These are phyloP conservation scores for Stereum hirsutum DNA, from an alignment of 1,284 basidiomycete genomes.

Conservation along the genomic window DNA sequence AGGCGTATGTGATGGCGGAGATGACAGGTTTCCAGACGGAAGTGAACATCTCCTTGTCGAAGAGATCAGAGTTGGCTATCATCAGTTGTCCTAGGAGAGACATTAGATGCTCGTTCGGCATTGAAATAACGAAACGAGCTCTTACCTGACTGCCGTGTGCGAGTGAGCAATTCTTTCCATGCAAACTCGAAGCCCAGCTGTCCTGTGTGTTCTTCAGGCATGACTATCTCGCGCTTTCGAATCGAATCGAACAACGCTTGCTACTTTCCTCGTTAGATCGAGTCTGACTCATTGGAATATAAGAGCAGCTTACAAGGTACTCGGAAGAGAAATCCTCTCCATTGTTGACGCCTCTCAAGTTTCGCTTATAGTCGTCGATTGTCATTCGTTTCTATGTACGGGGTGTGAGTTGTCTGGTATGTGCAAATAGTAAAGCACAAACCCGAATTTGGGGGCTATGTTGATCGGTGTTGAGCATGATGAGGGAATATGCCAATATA, in stretches of 20 bases:
- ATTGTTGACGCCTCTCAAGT: conserved; percentile 91
- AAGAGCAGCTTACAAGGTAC: conserved; percentile 56
- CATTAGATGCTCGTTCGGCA: conserved; percentile 8
- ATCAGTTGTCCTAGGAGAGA: conserved; percentile 57
- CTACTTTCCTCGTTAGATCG: conserved; percentile 26
- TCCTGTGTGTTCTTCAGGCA: conserved; percentile 97
- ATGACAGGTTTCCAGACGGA: conserved; percentile 88
- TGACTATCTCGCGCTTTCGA: conserved; percentile 89
- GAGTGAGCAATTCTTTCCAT: conserved; percentile 91
- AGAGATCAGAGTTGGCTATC: conserved; percentile 69
- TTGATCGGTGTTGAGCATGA: conserved; percentile 97
- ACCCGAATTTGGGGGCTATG: conserved; percentile 95
- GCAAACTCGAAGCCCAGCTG: conserved; percentile 98
- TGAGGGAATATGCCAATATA: conserved; percentile 91
- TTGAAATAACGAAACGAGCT: conserved; percentile 3
- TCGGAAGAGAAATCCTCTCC: conserved; percentile 79
- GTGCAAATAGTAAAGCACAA: conserved; percentile 18
- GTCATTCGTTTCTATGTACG: conserved; percentile 83
- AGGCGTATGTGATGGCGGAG: conserved; percentile 85
- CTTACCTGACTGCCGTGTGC: conserved; percentile 74
- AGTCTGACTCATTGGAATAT: neutral
- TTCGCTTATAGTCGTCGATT: conserved; percentile 89
- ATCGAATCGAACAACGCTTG: conserved; percentile 91
- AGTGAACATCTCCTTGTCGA: conserved; percentile 93
- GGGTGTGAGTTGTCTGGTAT: neutral